phyloP scores from a whole-genome alignment of 1,284 basidiomycete genomes.

The Termitomyces sp. region DNA sequence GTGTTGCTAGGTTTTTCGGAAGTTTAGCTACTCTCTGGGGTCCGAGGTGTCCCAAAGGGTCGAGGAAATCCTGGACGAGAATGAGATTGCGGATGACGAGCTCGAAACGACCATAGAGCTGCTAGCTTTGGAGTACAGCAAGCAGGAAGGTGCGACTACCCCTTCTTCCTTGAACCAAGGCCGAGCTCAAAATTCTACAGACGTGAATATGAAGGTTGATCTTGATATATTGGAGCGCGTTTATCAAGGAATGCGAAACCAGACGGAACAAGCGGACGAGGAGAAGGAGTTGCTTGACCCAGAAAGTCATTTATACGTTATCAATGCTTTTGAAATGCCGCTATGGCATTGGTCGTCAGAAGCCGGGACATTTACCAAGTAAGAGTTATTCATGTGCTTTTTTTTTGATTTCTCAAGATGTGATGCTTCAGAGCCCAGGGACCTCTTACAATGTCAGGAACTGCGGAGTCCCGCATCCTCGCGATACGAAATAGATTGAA shows the following conservation, averaged over 20 bases:
- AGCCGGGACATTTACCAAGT: slow-evolving; percentile 83
- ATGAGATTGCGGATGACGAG: slow-evolving; percentile 68
- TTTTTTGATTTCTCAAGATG: background rate
- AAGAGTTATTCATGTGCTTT: slow-evolving; percentile 14
- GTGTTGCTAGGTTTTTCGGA: slow-evolving; percentile 61
- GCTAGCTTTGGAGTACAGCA: slow-evolving; percentile 86
- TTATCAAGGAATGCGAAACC: slow-evolving; percentile 77
- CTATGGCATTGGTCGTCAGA: slow-evolving; percentile 85
- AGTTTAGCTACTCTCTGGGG: slow-evolving; percentile 79
- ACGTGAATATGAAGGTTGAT: slow-evolving; percentile 78
- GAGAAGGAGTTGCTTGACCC: slow-evolving; percentile 73
- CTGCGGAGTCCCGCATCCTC: slow-evolving; percentile 72
- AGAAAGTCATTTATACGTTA: slow-evolving; percentile 78
- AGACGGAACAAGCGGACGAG: slow-evolving; percentile 50
- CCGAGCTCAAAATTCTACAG: slow-evolving; percentile 28
- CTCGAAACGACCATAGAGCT: slow-evolving; percentile 77
- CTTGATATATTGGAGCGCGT: slow-evolving; percentile 70
- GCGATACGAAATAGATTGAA: slow-evolving; percentile 80
- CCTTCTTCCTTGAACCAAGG: background rate
- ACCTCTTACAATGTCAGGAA: slow-evolving; percentile 66
- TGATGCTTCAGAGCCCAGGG: slow-evolving; percentile 29
- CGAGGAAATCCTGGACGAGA: slow-evolving; percentile 60
- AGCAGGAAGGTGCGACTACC: slow-evolving; percentile 73
- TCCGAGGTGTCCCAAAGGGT: slow-evolving; percentile 68
- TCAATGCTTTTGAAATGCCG: slow-evolving; percentile 95